These are phyloP conservation scores for Trichoderma simmonsii DNA, from an alignment of 2,329 filamentous ascomycete species.

Conservation along the genomic window DNA sequence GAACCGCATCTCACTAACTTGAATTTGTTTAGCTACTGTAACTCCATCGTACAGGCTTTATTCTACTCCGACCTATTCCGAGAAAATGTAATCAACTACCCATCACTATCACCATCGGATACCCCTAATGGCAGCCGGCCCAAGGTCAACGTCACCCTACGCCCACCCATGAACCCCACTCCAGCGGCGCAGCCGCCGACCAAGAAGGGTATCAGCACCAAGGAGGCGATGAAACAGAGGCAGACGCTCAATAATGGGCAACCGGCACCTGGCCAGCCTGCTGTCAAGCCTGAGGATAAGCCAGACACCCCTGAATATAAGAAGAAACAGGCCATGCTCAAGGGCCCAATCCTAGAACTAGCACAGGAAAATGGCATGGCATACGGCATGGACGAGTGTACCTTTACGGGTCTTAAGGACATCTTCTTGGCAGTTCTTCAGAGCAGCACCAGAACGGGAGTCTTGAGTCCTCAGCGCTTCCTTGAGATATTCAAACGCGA, in stretches of 20 bases:
- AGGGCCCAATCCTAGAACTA: conserved; percentile 82
- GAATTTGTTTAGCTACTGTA: conserved; percentile 74
- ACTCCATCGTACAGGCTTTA: conserved; percentile 95
- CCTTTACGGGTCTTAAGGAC: conserved; percentile 92
- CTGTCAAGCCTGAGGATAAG: conserved; percentile 77
- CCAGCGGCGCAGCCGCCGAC: conserved; percentile 40
- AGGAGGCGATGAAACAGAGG: conserved; percentile 57
- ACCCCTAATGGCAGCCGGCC: conserved; percentile 58
- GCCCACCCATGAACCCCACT: conserved; percentile 52
- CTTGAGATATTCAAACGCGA: conserved; percentile 90
- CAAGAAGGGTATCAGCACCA: conserved; percentile 51
- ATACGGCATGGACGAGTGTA: conserved; percentile 91
- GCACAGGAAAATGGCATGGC: conserved; percentile 72
- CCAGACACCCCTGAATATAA: conserved; percentile 95
- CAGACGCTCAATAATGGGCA: conserved; percentile 54
- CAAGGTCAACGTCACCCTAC: conserved; percentile 60
- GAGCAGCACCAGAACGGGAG: conserved; percentile 77
- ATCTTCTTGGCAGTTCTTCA: conserved; percentile 89
- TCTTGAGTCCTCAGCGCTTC: conserved; percentile 88
- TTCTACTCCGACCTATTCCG: conserved; percentile 95
- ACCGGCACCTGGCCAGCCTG: conserved; percentile 52
- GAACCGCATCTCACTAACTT: neutral
- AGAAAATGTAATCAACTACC: conserved; percentile 90
- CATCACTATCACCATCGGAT: conserved; percentile 66
- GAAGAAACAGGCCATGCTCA: conserved; percentile 90